phyloP scores from a whole-genome alignment of 1,284 basidiomycete species.

The Chalciporus sp. region DNA sequence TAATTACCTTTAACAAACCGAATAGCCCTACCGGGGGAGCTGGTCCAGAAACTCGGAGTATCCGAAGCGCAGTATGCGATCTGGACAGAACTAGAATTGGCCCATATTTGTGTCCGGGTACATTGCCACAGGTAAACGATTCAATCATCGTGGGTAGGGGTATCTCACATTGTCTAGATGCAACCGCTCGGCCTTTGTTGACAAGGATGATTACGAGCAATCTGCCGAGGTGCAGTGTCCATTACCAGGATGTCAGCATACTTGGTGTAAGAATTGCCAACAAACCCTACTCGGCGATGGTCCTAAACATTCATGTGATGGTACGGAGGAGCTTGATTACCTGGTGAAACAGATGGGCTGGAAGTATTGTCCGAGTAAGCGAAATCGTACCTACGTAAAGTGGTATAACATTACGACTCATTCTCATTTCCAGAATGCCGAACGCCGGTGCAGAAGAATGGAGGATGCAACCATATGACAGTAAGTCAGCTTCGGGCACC shows the following conservation, averaged over 20 bases:
- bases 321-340: constrained; percentile 50
- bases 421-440: constrained; percentile 48
- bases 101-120: constrained; percentile 51
- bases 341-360: constrained; percentile 54
- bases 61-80: constrained; percentile 46
- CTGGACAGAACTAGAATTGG: constrained; percentile 56
- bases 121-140: constrained; percentile 32
- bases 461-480: constrained; percentile 70
- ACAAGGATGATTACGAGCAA: constrained; percentile 48
- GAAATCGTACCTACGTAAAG: neutral
- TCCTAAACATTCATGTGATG: constrained; percentile 57
- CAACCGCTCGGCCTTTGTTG: constrained; percentile 47
- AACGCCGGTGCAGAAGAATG: constrained; percentile 57
- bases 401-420: neutral
- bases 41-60: constrained; percentile 50
- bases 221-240: constrained; percentile 45
- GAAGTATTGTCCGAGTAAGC: constrained; percentile 59
- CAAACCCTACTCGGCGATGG: constrained; percentile 40
- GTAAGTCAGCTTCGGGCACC: constrained; percentile 36
- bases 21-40: constrained; percentile 42
- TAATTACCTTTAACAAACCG: neutral
- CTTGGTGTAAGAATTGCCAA: constrained; percentile 59
- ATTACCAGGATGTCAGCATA: constrained; percentile 44
- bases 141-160: neutral
- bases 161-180: constrained; percentile 40